Percentiles rank a stretch among this genome's conserved stretches.
These are phyloP conservation scores for Fusarium anguioides DNA, from an alignment of 2,329 filamentous ascomycete genomes.

Conservation along the genomic window DNA sequence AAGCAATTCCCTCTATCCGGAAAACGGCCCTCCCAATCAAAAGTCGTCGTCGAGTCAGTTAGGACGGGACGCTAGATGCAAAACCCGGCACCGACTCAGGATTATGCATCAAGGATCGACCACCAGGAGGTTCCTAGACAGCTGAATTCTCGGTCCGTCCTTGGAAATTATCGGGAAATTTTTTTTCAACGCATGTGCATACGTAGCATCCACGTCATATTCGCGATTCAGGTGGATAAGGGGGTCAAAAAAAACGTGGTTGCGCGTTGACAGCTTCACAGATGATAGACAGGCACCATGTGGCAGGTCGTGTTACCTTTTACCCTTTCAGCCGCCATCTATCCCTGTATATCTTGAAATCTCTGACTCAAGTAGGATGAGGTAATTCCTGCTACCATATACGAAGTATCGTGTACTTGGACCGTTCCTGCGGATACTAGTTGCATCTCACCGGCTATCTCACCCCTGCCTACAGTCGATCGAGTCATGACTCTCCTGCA, in stretches of 20 bases:
- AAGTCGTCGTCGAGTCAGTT: conserved; percentile 22
- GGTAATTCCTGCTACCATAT: not conserved
- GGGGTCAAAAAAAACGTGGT: conserved; percentile 7
- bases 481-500: conserved; percentile 17
- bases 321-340: conserved; percentile 9
- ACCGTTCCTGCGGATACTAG: not conserved
- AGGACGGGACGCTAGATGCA: conserved; percentile 8
- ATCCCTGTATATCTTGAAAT: conserved; percentile 11
- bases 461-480: conserved; percentile 3
- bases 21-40: conserved; percentile 19
- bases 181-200: conserved; percentile 1
- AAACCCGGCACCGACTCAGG: conserved; percentile 24
- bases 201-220: conserved; percentile 30
- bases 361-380: conserved; percentile 31
- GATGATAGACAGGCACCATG: conserved; percentile 11
- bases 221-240: conserved; percentile 31
- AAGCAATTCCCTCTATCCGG: not conserved
- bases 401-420: conserved; percentile 32
- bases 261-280: conserved; percentile 23
- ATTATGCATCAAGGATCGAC: conserved; percentile 28
- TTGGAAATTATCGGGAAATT: conserved; percentile 15
- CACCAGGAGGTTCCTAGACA: conserved; percentile 19
- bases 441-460: conserved; percentile 5
- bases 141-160: conserved; percentile 37
- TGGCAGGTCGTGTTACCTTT: conserved; percentile 18